Evolutionary conservation across 768 basidiomycete genomes (phyloP).

Genomic region (Hygrocybe coccinea): DNA sequence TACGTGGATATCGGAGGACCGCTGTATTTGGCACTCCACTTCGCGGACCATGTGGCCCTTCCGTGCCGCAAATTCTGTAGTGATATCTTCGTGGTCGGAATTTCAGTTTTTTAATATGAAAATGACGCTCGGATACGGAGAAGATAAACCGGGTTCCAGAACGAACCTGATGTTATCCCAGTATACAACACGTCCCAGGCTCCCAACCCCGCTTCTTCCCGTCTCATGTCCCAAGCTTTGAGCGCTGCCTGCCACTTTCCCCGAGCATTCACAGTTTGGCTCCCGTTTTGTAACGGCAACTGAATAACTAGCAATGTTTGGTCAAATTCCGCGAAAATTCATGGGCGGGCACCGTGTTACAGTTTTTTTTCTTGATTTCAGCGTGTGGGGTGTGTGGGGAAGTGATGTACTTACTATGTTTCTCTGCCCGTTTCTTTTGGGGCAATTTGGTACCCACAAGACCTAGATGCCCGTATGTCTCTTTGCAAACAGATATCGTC

Average conservation of each 20-base stretch:
- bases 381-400: too few relatives aligned
- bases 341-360: too few relatives aligned
- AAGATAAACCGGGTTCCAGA: neutral
- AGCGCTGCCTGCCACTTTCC: slow-evolving; percentile 40
- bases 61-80: slow-evolving; percentile 17
- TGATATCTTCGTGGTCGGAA: slow-evolving; percentile 7
- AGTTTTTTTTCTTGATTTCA: too few relatives aligned
- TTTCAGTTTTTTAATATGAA: neutral
- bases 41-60: slow-evolving; percentile 11
- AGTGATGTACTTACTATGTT: slow-evolving; percentile 43
- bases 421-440: slow-evolving; percentile 46
- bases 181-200: slow-evolving; percentile 4
- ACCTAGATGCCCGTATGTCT: slow-evolving; percentile 58
- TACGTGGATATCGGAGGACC: slow-evolving; percentile 35
- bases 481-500: slow-evolving; percentile 51
- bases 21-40: slow-evolving; percentile 24
- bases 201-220: slow-evolving; percentile 19
- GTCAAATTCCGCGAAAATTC: neutral
- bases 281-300: slow-evolving; percentile 39
- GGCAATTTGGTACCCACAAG: slow-evolving; percentile 49
- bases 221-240: slow-evolving; percentile 45
- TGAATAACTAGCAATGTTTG: slow-evolving; percentile 40
- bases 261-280: slow-evolving; percentile 34
- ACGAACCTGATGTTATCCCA: slow-evolving; percentile 1
- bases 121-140: too few relatives aligned